Conservation (phyloP, 805 yeast species). For the Kodamaea laetipori region DNA sequence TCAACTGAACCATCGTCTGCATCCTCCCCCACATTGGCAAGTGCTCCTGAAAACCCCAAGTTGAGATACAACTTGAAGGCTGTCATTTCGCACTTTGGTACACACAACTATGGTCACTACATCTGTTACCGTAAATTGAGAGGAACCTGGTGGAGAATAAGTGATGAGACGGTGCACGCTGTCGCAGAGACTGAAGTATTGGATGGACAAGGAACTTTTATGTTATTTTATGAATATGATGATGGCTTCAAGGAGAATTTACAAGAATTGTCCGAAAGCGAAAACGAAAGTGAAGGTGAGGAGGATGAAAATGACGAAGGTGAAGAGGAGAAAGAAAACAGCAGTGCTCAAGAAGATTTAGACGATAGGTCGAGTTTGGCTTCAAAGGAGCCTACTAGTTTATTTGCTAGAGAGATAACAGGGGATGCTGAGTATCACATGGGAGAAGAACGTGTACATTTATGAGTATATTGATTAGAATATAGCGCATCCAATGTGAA, state of each 20-base stretch:
- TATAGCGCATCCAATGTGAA: too few relatives aligned
- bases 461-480: slow-evolving; percentile 9
- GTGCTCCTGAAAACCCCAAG: slow-evolving; percentile 34
- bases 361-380: not conserved
- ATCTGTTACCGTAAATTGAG: slow-evolving; percentile 80
- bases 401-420: slow-evolving; percentile 7
- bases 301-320: slow-evolving; percentile 13
- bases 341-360: slow-evolving; percentile 10
- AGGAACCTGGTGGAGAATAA: slow-evolving; percentile 93
- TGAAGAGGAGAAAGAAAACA: slow-evolving; percentile 14
- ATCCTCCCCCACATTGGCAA: not conserved
- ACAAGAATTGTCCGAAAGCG: slow-evolving; percentile 14
- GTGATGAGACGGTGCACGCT: slow-evolving; percentile 84
- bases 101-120: slow-evolving; percentile 97
- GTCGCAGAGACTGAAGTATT: slow-evolving; percentile 81
- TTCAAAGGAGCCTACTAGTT: not conserved
- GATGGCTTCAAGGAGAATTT: slow-evolving; percentile 27
- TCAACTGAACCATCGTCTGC: not conserved
- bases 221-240: slow-evolving; percentile 79
- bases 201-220: slow-evolving; percentile 82
- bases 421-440: slow-evolving; percentile 13
- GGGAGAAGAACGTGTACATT: slow-evolving; percentile 19
- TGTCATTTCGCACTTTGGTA: slow-evolving; percentile 90
- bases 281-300: slow-evolving; percentile 14
- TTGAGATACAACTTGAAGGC: slow-evolving; percentile 74